These are phyloP conservation scores for Diutina neorugosa DNA, from an alignment of 1,139 yeast species.

Conservation along the genomic window DNA sequence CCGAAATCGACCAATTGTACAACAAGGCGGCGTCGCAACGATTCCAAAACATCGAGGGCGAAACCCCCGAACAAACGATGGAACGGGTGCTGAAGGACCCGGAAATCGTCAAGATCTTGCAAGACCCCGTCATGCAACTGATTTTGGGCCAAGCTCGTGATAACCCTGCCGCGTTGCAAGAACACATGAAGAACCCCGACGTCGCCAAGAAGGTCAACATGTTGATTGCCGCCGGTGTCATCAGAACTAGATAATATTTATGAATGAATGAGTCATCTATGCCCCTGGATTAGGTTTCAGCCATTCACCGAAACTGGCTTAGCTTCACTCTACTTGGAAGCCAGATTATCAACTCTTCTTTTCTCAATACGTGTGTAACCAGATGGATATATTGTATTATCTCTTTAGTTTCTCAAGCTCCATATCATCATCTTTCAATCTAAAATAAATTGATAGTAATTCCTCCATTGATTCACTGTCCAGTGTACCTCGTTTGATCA, in stretches of 20 bases:
- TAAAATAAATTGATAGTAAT: no score
- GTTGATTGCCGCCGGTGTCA: constrained; percentile 93
- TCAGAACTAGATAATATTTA: constrained; percentile 61
- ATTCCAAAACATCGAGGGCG: constrained; percentile 75
- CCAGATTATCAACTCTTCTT: no score
- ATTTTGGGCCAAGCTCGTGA: constrained; percentile 89
- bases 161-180: constrained; percentile 93
- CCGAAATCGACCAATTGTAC: constrained; percentile 76
- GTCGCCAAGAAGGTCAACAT: constrained; percentile 80
- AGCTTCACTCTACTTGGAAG: no score
- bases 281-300: no score
- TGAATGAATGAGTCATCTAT: neutral
- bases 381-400: no score
- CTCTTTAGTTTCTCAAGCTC: no score
- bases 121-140: constrained; percentile 96
- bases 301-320: no score
- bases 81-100: constrained; percentile 90
- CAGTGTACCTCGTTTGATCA: no score
- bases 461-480: no score
- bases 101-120: constrained; percentile 79
- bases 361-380: no score
- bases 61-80: constrained; percentile 89
- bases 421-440: no score
- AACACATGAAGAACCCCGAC: constrained; percentile 95
- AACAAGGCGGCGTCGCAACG: constrained; percentile 70